Evolutionary conservation across 805 yeast species (phyloP).

Genomic region (Jamesozyma gamospora): DNA sequence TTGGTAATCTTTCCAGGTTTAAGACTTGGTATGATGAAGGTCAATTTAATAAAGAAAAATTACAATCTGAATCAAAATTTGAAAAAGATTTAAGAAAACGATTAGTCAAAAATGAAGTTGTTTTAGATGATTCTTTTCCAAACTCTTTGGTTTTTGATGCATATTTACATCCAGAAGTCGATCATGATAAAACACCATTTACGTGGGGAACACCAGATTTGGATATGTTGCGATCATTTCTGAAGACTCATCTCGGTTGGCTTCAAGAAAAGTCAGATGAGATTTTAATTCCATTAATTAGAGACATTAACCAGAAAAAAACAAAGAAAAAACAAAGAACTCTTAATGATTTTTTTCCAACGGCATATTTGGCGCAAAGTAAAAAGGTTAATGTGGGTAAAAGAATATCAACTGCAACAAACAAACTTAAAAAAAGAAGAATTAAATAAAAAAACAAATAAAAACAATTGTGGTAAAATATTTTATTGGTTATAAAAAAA

Average conservation of each 20-base stretch:
- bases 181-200: slow-evolving; percentile 64
- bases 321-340: slow-evolving; percentile 43
- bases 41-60: slow-evolving; percentile 34
- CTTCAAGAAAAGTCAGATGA: slow-evolving; percentile 64
- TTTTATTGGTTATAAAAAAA: too few species aligned
- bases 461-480: too few species aligned
- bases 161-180: slow-evolving; percentile 73
- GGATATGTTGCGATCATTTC: slow-evolving; percentile 62
- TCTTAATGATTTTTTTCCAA: slow-evolving; percentile 59
- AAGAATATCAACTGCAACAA: slow-evolving; percentile 50
- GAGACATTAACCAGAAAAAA: slow-evolving; percentile 59
- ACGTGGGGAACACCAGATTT: slow-evolving; percentile 87
- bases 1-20: slow-evolving; percentile 37
- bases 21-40: slow-evolving; percentile 35
- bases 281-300: slow-evolving; percentile 73
- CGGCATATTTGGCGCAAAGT: slow-evolving; percentile 37
- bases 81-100: slow-evolving; percentile 48
- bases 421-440: slow-evolving; percentile 31
- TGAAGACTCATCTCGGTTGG: slow-evolving; percentile 75
- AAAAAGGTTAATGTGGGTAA: slow-evolving; percentile 43
- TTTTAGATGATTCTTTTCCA: slow-evolving; percentile 61
- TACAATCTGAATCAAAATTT: slow-evolving; percentile 37
- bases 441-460: slow-evolving; percentile 10
- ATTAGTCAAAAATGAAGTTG: slow-evolving; percentile 42
- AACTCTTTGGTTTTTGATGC: slow-evolving; percentile 61